Evolutionary conservation across 352 stramenopile genomes (phyloP).

Genomic region (Phytophthora capsici): DNA sequence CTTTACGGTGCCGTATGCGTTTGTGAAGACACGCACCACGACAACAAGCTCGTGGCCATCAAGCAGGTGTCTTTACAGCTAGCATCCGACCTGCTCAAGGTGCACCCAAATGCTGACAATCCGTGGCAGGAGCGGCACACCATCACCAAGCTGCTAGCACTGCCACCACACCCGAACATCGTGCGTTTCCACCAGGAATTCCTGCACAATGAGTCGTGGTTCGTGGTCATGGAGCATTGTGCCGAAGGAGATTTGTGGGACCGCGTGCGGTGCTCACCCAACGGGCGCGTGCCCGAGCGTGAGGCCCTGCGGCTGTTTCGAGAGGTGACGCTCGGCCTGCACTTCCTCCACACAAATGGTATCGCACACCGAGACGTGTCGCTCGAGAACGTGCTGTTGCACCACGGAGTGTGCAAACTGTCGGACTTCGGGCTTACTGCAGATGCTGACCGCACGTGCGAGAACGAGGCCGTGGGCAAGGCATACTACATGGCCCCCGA

Average conservation of each 20-base stretch:
- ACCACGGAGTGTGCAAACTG: conserved; percentile 41
- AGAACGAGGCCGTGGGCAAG: conserved; percentile 41
- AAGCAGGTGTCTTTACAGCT: conserved; percentile 14
- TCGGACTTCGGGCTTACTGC: conserved; percentile 65
- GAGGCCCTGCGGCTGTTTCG: conserved; percentile 33
- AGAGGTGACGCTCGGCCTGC: conserved; percentile 41
- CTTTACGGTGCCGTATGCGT: not conserved
- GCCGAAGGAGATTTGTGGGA: conserved; percentile 49
- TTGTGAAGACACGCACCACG: conserved; percentile 28
- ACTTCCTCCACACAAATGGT: conserved; percentile 45
- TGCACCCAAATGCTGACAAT: conserved; percentile 43
- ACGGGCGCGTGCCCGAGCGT: conserved; percentile 27
- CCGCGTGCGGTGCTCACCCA: conserved; percentile 26
- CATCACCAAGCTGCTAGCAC: conserved; percentile 18
- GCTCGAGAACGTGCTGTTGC: conserved; percentile 59
- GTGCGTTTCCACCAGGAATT: conserved; percentile 50
- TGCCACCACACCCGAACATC: conserved; percentile 46
- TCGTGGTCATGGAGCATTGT: conserved; percentile 62
- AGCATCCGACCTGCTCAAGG: conserved; percentile 27
- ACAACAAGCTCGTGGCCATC: not conserved
- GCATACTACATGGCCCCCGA: conserved; percentile 67
- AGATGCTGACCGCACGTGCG: conserved; percentile 20
- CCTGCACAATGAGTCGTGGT: conserved; percentile 49
- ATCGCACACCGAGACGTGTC: conserved; percentile 66
- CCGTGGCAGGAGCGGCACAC: conserved; percentile 42